Evolutionary conservation across 2,329 filamentous ascomycete species (phyloP).

Genomic region (Clonostachys solani): DNA sequence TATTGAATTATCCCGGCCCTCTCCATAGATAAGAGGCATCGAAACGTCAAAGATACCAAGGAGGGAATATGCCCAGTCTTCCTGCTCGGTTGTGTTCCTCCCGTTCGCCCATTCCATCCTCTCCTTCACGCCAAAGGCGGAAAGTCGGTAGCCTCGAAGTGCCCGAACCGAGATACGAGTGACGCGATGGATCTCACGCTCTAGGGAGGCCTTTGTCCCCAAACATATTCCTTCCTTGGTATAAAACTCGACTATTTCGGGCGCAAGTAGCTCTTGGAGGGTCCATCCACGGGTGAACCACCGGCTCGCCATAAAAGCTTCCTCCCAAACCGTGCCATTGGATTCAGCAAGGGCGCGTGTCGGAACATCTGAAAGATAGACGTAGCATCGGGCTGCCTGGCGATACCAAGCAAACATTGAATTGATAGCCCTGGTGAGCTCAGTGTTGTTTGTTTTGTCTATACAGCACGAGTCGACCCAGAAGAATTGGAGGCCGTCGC

Average conservation of each 20-base stretch:
- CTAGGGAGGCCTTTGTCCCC: background rate
- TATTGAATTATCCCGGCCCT: conserved; percentile 2
- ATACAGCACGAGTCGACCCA: conserved; percentile 23
- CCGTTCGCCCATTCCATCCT: conserved; percentile 14
- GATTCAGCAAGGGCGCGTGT: conserved; percentile 2
- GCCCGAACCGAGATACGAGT: background rate
- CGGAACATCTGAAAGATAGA: conserved; percentile 13
- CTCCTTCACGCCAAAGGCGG: conserved; percentile 4
- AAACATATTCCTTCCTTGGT: conserved; percentile 10
- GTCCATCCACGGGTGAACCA: conserved; percentile 49
- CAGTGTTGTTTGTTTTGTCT: conserved; percentile 14
- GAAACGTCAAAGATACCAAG: conserved; percentile 14
- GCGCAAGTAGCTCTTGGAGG: conserved; percentile 61
- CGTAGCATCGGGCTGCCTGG: conserved; percentile 5
- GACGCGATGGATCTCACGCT: background rate
- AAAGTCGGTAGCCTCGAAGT: background rate
- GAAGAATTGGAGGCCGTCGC: conserved; percentile 10
- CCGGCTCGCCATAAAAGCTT: conserved; percentile 4
- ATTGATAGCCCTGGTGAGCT: conserved; percentile 18
- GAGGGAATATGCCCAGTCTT: conserved; percentile 16
- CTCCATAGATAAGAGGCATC: conserved; percentile 8
- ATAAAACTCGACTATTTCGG: conserved; percentile 18
- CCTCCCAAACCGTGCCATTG: background rate
- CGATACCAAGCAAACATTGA: conserved; percentile 16
- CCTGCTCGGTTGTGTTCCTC: conserved; percentile 10